Evolutionary conservation across 495 filamentous ascomycete genomes (phyloP).

Genomic region (Letharia lupina): DNA sequence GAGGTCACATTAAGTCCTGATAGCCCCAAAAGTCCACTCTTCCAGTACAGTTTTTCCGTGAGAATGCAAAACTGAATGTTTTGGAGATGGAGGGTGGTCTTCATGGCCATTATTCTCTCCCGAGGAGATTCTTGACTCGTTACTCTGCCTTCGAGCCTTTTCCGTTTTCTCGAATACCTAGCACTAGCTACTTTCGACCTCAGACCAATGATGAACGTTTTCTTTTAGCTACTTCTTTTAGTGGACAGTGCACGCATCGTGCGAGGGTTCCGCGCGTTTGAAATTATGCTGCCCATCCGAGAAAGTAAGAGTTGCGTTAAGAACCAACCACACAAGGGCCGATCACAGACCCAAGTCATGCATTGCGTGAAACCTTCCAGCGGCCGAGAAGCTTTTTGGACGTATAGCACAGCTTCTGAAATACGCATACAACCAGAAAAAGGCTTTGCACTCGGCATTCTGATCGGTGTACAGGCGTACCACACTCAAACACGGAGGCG

Average conservation of each 20-base stretch:
- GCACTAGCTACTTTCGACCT: background rate
- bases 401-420: background rate
- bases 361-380: background rate
- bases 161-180: background rate
- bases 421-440: background rate
- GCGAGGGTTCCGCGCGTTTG: background rate
- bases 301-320: background rate
- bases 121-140: background rate
- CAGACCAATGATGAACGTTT: background rate
- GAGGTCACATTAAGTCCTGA: background rate
- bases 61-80: background rate
- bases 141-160: background rate
- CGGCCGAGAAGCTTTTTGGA: background rate
- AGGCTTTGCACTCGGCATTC: background rate
- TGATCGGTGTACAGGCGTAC: background rate
- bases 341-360: background rate
- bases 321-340: background rate
- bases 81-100: background rate
- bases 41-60: background rate
- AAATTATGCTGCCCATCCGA: background rate
- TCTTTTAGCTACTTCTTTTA: background rate
- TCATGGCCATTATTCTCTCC: background rate
- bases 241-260: background rate
- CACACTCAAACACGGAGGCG: background rate
- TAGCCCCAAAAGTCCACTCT: background rate